Evolutionary conservation across 805 yeast species (phyloP).

Genomic region (Wickerhamiella kazuoi): DNA sequence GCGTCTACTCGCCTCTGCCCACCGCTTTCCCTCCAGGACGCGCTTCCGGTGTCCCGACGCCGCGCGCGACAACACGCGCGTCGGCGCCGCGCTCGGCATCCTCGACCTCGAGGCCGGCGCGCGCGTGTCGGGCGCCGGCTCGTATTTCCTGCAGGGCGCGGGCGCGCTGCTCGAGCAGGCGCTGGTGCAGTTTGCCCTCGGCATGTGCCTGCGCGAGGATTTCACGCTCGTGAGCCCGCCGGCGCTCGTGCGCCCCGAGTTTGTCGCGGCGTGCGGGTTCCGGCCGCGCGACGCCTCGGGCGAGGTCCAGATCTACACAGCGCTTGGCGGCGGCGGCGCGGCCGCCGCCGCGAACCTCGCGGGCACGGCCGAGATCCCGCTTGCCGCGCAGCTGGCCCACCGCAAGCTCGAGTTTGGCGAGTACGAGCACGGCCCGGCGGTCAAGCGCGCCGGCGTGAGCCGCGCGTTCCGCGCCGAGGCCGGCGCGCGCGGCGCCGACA

Average conservation of each 20-base stretch:
- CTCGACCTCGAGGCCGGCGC: slow-evolving; percentile 61
- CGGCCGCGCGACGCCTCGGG: slow-evolving; percentile 77
- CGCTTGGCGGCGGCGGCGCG: slow-evolving; percentile 25
- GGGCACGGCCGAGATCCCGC: slow-evolving; percentile 91
- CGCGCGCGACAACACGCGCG: slow-evolving; percentile 41
- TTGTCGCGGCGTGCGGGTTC: slow-evolving; percentile 83
- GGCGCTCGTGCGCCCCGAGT: slow-evolving; percentile 58
- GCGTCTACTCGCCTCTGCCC: too few relatives aligned
- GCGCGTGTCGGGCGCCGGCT: slow-evolving; percentile 47
- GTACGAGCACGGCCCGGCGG: slow-evolving; percentile 1
- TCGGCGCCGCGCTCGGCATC: slow-evolving; percentile 50
- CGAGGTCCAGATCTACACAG: slow-evolving; percentile 67
- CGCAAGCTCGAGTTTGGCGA: slow-evolving; percentile 23
- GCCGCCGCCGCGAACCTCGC: slow-evolving; percentile 41
- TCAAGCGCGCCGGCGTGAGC: slow-evolving; percentile 39
- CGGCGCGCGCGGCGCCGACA: slow-evolving; percentile 86
- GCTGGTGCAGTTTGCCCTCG: slow-evolving; percentile 57
- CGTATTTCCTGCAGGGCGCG: slow-evolving; percentile 60
- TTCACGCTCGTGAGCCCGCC: slow-evolving; percentile 69
- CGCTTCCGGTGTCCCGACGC: too few relatives aligned
- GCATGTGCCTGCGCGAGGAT: slow-evolving; percentile 46
- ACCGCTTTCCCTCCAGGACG: too few relatives aligned
- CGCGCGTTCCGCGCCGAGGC: slow-evolving; percentile 92
- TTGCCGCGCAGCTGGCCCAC: slow-evolving; percentile 62
- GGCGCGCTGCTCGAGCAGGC: slow-evolving; percentile 88